These are phyloP conservation scores for Stromatinia cepivora DNA, from an alignment of 2,329 filamentous ascomycete species.

Conservation along the genomic window DNA sequence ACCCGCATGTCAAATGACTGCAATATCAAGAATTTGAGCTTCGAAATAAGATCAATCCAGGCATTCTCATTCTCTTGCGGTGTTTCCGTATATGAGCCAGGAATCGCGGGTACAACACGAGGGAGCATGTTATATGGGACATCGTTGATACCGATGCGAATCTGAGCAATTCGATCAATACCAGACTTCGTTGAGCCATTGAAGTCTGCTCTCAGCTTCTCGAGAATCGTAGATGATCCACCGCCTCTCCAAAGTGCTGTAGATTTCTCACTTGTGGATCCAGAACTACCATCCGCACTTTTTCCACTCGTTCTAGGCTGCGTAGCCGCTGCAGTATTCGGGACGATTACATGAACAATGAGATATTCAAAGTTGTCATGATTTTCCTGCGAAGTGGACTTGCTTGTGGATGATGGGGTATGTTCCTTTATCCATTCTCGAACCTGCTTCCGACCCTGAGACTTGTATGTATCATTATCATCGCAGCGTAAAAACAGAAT, in stretches of 20 bases:
- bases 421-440: constrained; percentile 89
- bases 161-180: constrained; percentile 78
- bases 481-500: constrained; percentile 88
- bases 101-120: constrained; percentile 61
- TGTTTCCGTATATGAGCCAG: constrained; percentile 66
- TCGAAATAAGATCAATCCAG: constrained; percentile 80
- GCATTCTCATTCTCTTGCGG: constrained; percentile 77
- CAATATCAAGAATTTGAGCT: constrained; percentile 84
- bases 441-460: constrained; percentile 71
- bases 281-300: constrained; percentile 51
- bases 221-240: constrained; percentile 77
- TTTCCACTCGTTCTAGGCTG: constrained; percentile 67
- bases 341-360: constrained; percentile 87
- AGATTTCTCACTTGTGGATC: constrained; percentile 62
- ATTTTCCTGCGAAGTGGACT: constrained; percentile 73
- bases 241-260: constrained; percentile 75
- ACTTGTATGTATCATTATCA: constrained; percentile 92
- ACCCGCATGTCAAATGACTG: constrained; percentile 89
- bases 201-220: constrained; percentile 89
- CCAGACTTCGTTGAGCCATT: constrained; percentile 71
- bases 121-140: constrained; percentile 65
- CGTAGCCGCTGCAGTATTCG: constrained; percentile 77
- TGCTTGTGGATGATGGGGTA: constrained; percentile 58
- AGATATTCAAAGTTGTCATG: constrained; percentile 98
- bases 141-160: constrained; percentile 73